These are phyloP conservation scores for Termitomyces sp. DNA, from an alignment of 768 basidiomycete genomes.

Conservation along the genomic window DNA sequence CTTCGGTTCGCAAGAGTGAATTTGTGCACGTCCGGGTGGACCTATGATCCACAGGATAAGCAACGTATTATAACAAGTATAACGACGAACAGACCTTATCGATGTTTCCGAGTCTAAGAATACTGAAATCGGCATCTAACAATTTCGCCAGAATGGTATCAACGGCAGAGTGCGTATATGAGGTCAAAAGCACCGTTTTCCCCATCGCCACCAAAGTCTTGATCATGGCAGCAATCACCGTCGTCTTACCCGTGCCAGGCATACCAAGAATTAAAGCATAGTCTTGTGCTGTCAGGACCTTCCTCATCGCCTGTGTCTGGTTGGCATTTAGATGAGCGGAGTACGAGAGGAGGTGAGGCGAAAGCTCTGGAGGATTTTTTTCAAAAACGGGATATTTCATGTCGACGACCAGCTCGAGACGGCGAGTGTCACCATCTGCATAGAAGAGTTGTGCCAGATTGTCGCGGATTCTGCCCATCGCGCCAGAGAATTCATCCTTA, in stretches of 20 bases:
- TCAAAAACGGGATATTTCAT: constrained; percentile 64
- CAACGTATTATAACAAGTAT: background rate
- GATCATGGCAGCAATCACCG: constrained; percentile 87
- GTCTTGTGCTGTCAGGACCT: constrained; percentile 74
- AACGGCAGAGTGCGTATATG: constrained; percentile 97
- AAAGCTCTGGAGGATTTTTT: constrained; percentile 14
- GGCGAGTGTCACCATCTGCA: constrained; percentile 60
- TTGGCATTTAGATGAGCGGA: constrained; percentile 55
- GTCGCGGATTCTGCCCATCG: constrained; percentile 84
- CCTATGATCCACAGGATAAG: constrained; percentile 46
- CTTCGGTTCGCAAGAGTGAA: constrained; percentile 58
- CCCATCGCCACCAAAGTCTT: constrained; percentile 69
- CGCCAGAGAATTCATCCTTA: constrained; percentile 85
- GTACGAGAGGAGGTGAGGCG: constrained; percentile 18
- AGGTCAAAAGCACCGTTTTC: constrained; percentile 84
- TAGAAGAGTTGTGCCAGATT: constrained; percentile 91
- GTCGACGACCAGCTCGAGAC: constrained; percentile 78
- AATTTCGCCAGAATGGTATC: constrained; percentile 93
- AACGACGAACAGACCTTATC: constrained; percentile 66
- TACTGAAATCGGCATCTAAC: constrained; percentile 55
- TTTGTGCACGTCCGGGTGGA: constrained; percentile 75
- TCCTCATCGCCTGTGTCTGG: constrained; percentile 67
- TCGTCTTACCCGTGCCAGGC: constrained; percentile 99
- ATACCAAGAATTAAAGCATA: constrained; percentile 93
- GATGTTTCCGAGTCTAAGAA: constrained; percentile 82